Conservation (phyloP, 176 grass and related monocot genomes). For the Oryza brachyantha region DNA sequence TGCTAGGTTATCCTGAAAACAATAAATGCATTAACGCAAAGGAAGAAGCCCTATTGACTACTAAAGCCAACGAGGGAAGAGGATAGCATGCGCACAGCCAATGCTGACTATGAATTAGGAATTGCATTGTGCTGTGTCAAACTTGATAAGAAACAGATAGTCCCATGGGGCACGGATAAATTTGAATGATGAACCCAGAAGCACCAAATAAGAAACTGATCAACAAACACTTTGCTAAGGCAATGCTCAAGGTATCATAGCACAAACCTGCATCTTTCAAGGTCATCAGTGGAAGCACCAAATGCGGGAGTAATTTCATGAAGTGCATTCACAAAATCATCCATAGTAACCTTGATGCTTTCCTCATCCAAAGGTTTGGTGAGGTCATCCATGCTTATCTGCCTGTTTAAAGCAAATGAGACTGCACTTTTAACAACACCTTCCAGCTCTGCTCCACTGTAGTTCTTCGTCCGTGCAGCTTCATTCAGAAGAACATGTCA, state of each 20-base stretch:
- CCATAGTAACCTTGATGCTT: conserved; percentile 97
- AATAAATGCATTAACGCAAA: neutral
- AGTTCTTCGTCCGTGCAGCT: conserved; percentile 98
- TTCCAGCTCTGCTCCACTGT: conserved; percentile 94
- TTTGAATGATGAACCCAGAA: neutral
- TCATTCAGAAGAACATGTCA: conserved; percentile 37
- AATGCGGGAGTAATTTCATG: conserved; percentile 91
- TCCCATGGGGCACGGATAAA: neutral
- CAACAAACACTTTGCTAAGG: conserved; percentile 12
- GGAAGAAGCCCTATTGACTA: neutral
- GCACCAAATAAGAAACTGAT: conserved; percentile 20
- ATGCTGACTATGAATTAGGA: neutral
- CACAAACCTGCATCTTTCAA: conserved; percentile 94
- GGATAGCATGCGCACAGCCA: neutral
- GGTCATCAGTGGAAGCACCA: conserved; percentile 88
- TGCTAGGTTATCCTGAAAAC: neutral
- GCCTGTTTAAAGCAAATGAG: conserved; percentile 86
- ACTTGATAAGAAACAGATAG: neutral
- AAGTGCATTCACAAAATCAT: conserved; percentile 92
- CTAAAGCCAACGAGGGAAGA: neutral
- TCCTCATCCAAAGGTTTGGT: conserved; percentile 87
- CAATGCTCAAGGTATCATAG: conserved; percentile 16
- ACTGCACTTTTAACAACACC: conserved; percentile 98
- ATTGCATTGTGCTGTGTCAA: neutral
- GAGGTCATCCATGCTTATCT: conserved; percentile 93